Conservation (phyloP, 2,329 filamentous ascomycete species). For the Aureobasidium sp. region DNA sequence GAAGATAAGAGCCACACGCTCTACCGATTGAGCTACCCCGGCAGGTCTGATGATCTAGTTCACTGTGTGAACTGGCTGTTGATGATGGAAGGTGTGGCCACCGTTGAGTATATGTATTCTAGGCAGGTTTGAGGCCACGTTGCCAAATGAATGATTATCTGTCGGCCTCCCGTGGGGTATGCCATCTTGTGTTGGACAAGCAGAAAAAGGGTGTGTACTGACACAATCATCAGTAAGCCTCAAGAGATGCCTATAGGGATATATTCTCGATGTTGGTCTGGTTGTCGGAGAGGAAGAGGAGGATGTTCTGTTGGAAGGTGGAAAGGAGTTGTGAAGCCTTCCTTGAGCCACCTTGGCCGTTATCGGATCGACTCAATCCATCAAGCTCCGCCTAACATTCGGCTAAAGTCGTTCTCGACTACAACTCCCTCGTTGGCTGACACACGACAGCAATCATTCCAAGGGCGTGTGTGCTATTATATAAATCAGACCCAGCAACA, state of each 20-base stretch:
- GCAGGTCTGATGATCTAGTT: constrained; percentile 18
- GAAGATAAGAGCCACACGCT: constrained; percentile 37
- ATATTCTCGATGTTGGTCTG: not conserved
- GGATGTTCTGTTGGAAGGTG: not conserved
- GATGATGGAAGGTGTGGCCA: not conserved
- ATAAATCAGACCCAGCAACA: not conserved
- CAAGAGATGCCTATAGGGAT: not conserved
- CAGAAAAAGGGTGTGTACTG: not conserved
- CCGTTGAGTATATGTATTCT: not conserved
- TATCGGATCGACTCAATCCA: not conserved
- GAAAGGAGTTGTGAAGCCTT: not conserved
- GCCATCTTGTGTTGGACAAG: not conserved
- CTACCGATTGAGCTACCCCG: constrained; percentile 41
- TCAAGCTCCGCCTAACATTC: not conserved
- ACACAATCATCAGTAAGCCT: not conserved
- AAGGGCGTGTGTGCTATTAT: not conserved
- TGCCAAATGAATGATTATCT: not conserved
- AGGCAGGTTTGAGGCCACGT: not conserved
- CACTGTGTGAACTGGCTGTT: not conserved
- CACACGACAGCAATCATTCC: not conserved
- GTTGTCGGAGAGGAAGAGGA: not conserved
- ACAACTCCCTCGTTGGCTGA: not conserved
- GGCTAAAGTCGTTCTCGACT: not conserved
- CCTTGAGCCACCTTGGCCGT: not conserved
- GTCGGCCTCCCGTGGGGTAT: not conserved